Evolutionary conservation across 2,329 filamentous ascomycete genomes (phyloP).

Genomic region (Aspergillus niger): DNA sequence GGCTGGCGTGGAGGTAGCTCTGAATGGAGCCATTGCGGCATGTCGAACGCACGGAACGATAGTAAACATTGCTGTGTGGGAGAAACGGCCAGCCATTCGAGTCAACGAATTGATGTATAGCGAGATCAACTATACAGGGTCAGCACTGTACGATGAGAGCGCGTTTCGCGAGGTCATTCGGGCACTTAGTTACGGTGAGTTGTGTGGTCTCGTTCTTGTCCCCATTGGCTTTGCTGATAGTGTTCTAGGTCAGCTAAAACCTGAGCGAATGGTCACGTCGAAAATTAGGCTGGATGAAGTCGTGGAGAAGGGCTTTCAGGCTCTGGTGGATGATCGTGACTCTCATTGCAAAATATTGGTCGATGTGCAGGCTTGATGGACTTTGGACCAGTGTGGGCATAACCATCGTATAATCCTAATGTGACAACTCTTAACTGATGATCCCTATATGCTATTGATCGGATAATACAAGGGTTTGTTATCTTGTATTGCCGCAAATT

Average conservation of each 20-base stretch:
- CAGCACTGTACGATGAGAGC: slow-evolving; percentile 51
- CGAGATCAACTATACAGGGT: slow-evolving; percentile 55
- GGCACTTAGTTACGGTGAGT: slow-evolving; percentile 41
- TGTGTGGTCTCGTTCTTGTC: not conserved
- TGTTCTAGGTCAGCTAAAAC: slow-evolving; percentile 51
- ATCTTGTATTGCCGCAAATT: no score
- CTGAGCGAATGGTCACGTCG: slow-evolving; percentile 62
- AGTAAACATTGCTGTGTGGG: slow-evolving; percentile 68
- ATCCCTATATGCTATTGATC: no score
- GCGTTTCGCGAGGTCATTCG: slow-evolving; percentile 62
- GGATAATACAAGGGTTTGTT: no score
- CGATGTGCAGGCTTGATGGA: slow-evolving; percentile 19
- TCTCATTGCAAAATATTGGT: slow-evolving; percentile 63
- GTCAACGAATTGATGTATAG: slow-evolving; percentile 57
- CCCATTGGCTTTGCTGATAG: not conserved
- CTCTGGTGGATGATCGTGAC: slow-evolving; percentile 61
- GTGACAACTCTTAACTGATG: no score
- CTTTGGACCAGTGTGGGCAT: not conserved
- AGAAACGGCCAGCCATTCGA: slow-evolving; percentile 56
- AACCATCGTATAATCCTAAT: no score
- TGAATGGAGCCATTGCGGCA: slow-evolving; percentile 50
- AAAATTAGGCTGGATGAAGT: slow-evolving; percentile 58
- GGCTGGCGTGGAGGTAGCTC: slow-evolving; percentile 59
- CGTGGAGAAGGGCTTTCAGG: slow-evolving; percentile 59
- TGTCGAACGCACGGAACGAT: slow-evolving; percentile 59